A percentile compares a stretch with the other conserved stretches of the same genome.
phyloP scores from a whole-genome alignment of 495 filamentous ascomycete genomes.

The Penicillium cinerascens region DNA sequence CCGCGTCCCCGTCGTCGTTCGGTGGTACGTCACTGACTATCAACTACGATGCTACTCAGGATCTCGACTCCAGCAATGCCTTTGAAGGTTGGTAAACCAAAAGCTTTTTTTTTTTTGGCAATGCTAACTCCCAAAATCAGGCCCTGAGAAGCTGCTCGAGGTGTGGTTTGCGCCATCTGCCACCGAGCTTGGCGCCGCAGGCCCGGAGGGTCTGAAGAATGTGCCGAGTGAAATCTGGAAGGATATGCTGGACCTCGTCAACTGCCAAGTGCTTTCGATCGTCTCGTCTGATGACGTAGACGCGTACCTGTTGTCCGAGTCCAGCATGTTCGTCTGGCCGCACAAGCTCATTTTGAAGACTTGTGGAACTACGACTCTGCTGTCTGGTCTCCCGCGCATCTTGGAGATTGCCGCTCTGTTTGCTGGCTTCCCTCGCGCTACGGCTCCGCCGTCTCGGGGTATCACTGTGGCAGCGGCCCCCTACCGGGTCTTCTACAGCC shows the following conservation, averaged over 20 bases:
- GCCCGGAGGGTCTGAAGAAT: slow-evolving; percentile 77
- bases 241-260: slow-evolving; percentile 94
- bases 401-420: slow-evolving; percentile 84
- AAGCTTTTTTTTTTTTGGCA: not conserved
- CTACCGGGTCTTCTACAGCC: slow-evolving; percentile 96
- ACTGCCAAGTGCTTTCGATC: slow-evolving; percentile 96
- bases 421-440: slow-evolving; percentile 76
- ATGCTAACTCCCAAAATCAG: slow-evolving; percentile 36
- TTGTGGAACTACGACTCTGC: slow-evolving; percentile 93
- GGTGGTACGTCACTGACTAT: slow-evolving; percentile 84
- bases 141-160: slow-evolving; percentile 96
- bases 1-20: slow-evolving; percentile 71
- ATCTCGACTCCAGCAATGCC: slow-evolving; percentile 92
- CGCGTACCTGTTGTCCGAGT: slow-evolving; percentile 96
- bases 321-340: slow-evolving; percentile 98
- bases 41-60: slow-evolving; percentile 91
- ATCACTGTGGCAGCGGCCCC: slow-evolving; percentile 73
- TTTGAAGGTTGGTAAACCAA: slow-evolving; percentile 71
- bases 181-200: slow-evolving; percentile 64
- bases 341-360: slow-evolving; percentile 99
- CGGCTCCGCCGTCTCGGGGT: slow-evolving; percentile 49
- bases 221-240: slow-evolving; percentile 86
- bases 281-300: slow-evolving; percentile 94
- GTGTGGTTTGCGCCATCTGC: slow-evolving; percentile 94
- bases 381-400: slow-evolving; percentile 83